Evolutionary conservation across 1,284 basidiomycete species (phyloP).

Genomic region (Cystobasidiaceae sp.): DNA sequence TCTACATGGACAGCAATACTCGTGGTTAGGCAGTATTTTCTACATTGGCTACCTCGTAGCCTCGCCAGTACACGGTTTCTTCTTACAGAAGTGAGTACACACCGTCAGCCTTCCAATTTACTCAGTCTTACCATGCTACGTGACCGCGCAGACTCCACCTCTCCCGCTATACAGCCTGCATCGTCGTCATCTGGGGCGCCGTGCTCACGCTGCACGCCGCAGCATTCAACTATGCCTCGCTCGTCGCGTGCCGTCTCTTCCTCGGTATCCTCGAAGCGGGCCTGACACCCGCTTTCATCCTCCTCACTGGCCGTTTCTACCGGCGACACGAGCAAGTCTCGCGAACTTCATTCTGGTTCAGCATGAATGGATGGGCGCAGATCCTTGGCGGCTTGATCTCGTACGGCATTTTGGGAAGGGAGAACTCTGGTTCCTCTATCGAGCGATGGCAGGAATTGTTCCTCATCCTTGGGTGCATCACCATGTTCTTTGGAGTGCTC

Average conservation of each 20-base stretch:
- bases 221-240: conserved; percentile 36
- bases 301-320: not conserved
- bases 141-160: conserved; percentile 34
- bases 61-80: conserved; percentile 35
- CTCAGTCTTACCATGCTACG: not conserved
- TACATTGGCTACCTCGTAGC: conserved; percentile 42
- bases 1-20: conserved; percentile 40
- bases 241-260: conserved; percentile 41
- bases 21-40: conserved; percentile 41
- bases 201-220: not conserved
- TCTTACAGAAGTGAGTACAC: conserved; percentile 35
- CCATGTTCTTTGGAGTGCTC: conserved; percentile 10
- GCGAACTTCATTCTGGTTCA: not conserved
- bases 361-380: conserved; percentile 3
- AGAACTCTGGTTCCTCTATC: not conserved
- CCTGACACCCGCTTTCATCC: conserved; percentile 15
- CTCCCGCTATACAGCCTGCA: conserved; percentile 34
- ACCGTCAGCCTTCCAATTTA: not conserved
- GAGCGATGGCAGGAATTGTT: conserved; percentile 7
- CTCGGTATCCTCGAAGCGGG: conserved; percentile 43
- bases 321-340: not conserved
- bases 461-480: conserved; percentile 13
- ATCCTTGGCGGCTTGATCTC: conserved; percentile 24
- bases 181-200: conserved; percentile 25
- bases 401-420: not conserved